Percentiles rank a stretch among this genome's conserved stretches.
Evolutionary conservation across 1,284 basidiomycete genomes (phyloP).

Genomic region (Grifola frondosa): DNA sequence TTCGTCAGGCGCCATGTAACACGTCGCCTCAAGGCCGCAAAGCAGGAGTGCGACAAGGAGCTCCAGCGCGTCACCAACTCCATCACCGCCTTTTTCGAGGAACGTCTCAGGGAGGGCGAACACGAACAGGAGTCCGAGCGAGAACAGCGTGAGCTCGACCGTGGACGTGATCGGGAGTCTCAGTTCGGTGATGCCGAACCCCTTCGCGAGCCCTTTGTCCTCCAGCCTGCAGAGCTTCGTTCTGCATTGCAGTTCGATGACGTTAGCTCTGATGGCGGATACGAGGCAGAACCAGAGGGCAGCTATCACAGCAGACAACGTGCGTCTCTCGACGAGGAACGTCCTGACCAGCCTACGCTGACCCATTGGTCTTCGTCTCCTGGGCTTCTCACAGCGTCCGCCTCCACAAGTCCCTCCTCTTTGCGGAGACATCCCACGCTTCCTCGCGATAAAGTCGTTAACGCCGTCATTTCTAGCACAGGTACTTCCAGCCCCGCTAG

Average conservation of each 20-base stretch:
- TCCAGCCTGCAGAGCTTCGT: conserved; percentile 54
- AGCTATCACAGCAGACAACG: conserved; percentile 70
- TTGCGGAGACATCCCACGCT: conserved; percentile 63
- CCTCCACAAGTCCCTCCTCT: conserved; percentile 64
- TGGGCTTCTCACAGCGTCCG: conserved; percentile 58
- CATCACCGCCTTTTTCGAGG: conserved; percentile 93
- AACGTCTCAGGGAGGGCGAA: conserved; percentile 75
- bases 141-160: conserved; percentile 52
- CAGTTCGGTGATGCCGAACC: conserved; percentile 48
- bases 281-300: conserved; percentile 71
- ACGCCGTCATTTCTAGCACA: conserved; percentile 50
- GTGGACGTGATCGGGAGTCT: conserved; percentile 46
- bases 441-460: conserved; percentile 64
- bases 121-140: conserved; percentile 62
- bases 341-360: conserved; percentile 41
- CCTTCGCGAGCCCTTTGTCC: conserved; percentile 59
- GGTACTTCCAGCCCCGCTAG: conserved; percentile 58
- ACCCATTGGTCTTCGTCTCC: conserved; percentile 56
- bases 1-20: conserved; percentile 94
- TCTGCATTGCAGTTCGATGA: conserved; percentile 63
- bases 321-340: conserved; percentile 57
- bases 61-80: conserved; percentile 89
- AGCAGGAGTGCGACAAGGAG: conserved; percentile 95
- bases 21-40: conserved; percentile 89
- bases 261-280: conserved; percentile 74